Percentiles rank a stretch among this genome's conserved stretches.
These are phyloP conservation scores for Coniferiporia weirii DNA, from an alignment of 1,284 basidiomycete genomes.

Conservation along the genomic window DNA sequence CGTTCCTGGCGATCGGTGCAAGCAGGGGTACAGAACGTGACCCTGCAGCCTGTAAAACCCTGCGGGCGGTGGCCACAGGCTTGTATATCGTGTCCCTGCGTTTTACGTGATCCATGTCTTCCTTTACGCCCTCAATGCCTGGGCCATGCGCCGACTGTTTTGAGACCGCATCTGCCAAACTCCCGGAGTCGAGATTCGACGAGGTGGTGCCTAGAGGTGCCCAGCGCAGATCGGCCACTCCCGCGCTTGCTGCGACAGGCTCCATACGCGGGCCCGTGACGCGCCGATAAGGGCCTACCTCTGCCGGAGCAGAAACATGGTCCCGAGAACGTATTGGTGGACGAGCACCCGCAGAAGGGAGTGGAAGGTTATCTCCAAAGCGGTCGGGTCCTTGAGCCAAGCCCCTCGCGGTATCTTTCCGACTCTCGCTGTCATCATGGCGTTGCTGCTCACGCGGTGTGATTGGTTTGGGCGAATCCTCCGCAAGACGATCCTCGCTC, in stretches of 20 bases:
- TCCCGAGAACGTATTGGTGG: neutral
- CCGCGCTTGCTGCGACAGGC: neutral
- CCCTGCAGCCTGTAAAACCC: neutral
- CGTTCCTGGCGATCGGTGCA: neutral
- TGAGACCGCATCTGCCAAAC: slow-evolving; percentile 2
- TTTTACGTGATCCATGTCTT: slow-evolving; percentile 15
- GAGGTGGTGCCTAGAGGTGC: neutral
- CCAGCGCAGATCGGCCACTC: neutral
- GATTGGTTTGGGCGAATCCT: slow-evolving; percentile 38
- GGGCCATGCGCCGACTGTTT: slow-evolving; percentile 5
- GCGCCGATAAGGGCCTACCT: slow-evolving; percentile 37
- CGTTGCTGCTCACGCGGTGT: slow-evolving; percentile 17
- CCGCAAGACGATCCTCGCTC: slow-evolving; percentile 35
- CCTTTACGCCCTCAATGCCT: neutral
- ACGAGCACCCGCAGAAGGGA: neutral
- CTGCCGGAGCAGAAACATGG: slow-evolving; percentile 45
- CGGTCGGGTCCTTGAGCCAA: too few species aligned
- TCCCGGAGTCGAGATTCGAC: slow-evolving; percentile 12
- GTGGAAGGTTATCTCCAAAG: neutral
- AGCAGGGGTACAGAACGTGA: neutral
- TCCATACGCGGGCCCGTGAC: slow-evolving; percentile 24
- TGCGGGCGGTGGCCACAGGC: neutral
- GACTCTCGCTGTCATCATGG: neutral
- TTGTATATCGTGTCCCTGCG: slow-evolving; percentile 9
- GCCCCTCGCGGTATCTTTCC: too few species aligned